Evolutionary conservation across 257 asterid species (phyloP).

Genomic region (Datura wrightii): DNA sequence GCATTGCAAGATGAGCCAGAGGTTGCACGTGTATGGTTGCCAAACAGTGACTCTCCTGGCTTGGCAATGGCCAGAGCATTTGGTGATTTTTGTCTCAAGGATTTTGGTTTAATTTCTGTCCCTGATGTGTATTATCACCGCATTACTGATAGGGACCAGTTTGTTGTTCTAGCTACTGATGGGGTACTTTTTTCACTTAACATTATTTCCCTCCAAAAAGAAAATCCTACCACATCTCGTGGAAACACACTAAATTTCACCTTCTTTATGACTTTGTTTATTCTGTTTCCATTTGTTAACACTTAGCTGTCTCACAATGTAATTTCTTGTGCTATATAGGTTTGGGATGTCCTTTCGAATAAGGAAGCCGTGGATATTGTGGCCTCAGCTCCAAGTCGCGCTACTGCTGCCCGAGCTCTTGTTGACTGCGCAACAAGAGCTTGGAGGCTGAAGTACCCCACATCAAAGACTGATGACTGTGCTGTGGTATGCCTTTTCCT

Average conservation of each 20-base stretch:
- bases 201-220: not conserved
- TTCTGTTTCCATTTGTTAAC: slow-evolving; percentile 16
- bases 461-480: slow-evolving; percentile 95
- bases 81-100: slow-evolving; percentile 97
- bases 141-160: slow-evolving; percentile 68
- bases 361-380: slow-evolving; percentile 94
- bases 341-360: slow-evolving; percentile 97
- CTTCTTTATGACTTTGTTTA: not conserved
- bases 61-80: slow-evolving; percentile 99
- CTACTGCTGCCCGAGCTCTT: slow-evolving; percentile 88
- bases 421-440: slow-evolving; percentile 95
- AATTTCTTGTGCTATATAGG: slow-evolving; percentile 50
- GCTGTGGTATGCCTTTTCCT: slow-evolving; percentile 90
- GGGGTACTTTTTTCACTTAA: slow-evolving; percentile 65
- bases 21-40: slow-evolving; percentile 99
- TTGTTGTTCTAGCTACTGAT: slow-evolving; percentile 89
- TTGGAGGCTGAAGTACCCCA: slow-evolving; percentile 97
- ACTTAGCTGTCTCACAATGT: not conserved
- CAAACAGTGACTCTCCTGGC: slow-evolving; percentile 96
- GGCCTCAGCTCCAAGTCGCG: slow-evolving; percentile 85
- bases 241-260: not conserved
- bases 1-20: slow-evolving; percentile 99
- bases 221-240: not conserved
- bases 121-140: slow-evolving; percentile 95
- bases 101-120: slow-evolving; percentile 90